Evolutionary conservation across 2,329 filamentous ascomycete species (phyloP), one percentile per base, ranked within the genome.

Genomic region (Hypoxylon sp.): DNA sequence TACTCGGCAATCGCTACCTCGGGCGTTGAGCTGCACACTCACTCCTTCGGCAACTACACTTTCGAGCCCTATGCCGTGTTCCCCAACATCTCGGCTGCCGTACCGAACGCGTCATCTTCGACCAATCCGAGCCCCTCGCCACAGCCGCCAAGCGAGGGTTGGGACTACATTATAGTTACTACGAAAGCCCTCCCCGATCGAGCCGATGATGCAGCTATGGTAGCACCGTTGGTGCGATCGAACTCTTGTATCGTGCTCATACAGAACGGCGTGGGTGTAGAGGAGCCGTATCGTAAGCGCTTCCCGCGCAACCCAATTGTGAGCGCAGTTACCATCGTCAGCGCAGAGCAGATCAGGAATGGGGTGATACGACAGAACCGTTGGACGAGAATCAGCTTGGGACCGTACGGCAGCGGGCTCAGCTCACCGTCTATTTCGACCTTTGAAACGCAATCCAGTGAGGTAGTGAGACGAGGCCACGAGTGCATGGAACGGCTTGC

Each of bases 341-440:
- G 87, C 69, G 90, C 88, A 14, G 90, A 89, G 68, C 90, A 92
- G 77, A 85, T 84, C 5, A 78, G 80, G 2, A 87, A 85, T 23
- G 90, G 90, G 4, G 79, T 85, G 0, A 86, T 93, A 61, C 83
- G 85, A 48, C 90, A 93, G 78, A 91, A 92, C 75, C 85, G 90
- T 39, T 93, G 90, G 90, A 93, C 90, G 46, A 81, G 90, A 41
- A 89, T 92, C 64, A 90, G 88, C 73, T 83, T 91, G 54, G 90
- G 90, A 0, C 88, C 90, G 11, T 92, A 90, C 76, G 83, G 84
- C 1, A 76, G 85, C 16, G 84, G 86, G 12, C 74, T 83, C 70
- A 74, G 80, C 69, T 76, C 78, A 43, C 67, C 79, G 58, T 60
- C 74, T 2, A 19, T 73, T 11, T 16, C 52, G 8, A 23, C 48